phyloP scores from a whole-genome alignment of 2,329 filamentous ascomycete genomes.

The Venturiaceae sp. region DNA sequence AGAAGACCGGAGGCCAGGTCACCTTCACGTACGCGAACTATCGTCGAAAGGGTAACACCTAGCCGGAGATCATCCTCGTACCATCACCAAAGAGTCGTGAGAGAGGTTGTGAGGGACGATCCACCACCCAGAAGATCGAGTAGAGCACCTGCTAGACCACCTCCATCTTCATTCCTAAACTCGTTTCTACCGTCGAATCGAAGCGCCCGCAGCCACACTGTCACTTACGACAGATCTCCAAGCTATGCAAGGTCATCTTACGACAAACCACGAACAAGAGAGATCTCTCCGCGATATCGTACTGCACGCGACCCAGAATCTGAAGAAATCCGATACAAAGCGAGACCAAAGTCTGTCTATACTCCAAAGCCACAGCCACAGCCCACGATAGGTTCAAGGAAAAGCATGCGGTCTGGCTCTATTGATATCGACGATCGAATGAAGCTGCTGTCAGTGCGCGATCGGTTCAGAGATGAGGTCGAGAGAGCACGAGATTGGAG shows the following conservation, averaged over 20 bases:
- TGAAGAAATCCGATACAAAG: background rate
- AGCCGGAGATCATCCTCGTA: background rate
- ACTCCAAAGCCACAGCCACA: background rate
- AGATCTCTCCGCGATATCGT: background rate
- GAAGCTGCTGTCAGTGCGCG: background rate
- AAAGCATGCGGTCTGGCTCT: background rate
- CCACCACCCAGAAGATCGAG: background rate
- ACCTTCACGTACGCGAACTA: background rate
- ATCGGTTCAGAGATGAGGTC: constrained; percentile 6
- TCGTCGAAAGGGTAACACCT: background rate
- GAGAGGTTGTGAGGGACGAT: background rate
- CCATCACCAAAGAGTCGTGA: background rate
- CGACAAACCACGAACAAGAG: background rate
- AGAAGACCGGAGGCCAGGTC: background rate
- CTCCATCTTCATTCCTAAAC: background rate
- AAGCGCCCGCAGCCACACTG: background rate
- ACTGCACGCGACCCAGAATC: background rate
- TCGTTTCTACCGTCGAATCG: background rate
- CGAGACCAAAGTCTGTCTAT: background rate
- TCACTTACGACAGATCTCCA: background rate
- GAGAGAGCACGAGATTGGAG: background rate
- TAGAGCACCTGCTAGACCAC: background rate
- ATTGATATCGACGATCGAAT: constrained; percentile 2
- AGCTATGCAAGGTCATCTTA: background rate
- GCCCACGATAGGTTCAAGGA: background rate